Percentiles rank a stretch among this genome's conserved stretches.
phyloP scores from a whole-genome alignment of 805 yeast genomes.

The Wickerhamomyces bovis region DNA sequence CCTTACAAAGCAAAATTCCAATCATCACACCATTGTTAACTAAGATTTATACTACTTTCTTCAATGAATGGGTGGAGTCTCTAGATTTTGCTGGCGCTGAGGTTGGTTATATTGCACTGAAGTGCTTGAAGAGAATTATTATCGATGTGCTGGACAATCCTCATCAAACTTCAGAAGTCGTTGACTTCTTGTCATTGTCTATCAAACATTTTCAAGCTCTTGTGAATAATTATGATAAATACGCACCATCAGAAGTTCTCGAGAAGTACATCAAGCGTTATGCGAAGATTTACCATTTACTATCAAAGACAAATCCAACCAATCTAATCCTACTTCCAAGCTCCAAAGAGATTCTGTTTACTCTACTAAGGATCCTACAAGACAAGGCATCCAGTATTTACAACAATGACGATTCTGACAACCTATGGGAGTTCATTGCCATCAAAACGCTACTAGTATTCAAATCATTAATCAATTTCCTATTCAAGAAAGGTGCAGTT shows the following conservation, averaged over 20 bases:
- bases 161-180: constrained; percentile 49
- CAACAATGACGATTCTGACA: constrained; percentile 45
- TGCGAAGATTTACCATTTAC: constrained; percentile 62
- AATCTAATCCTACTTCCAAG: constrained; percentile 65
- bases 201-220: constrained; percentile 56
- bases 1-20: constrained; percentile 69
- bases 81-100: constrained; percentile 52
- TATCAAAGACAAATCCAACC: constrained; percentile 58
- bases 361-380: constrained; percentile 55
- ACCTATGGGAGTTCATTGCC: constrained; percentile 71
- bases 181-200: constrained; percentile 53
- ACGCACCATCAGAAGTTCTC: constrained; percentile 34
- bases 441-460: constrained; percentile 60
- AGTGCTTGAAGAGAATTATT: constrained; percentile 65
- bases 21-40: constrained; percentile 53
- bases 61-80: constrained; percentile 54
- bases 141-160: constrained; percentile 74
- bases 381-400: constrained; percentile 62
- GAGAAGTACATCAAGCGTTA: constrained; percentile 70
- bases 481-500: constrained; percentile 62
- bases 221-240: constrained; percentile 46
- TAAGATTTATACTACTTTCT: constrained; percentile 51
- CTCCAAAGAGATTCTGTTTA: constrained; percentile 52
- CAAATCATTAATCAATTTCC: constrained; percentile 56
- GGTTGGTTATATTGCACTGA: constrained; percentile 71